Evolutionary conservation across 495 filamentous ascomycete genomes (phyloP), one percentile per base, ranked within the genome.

Genomic region (Lasiosphaeris hirsuta): DNA sequence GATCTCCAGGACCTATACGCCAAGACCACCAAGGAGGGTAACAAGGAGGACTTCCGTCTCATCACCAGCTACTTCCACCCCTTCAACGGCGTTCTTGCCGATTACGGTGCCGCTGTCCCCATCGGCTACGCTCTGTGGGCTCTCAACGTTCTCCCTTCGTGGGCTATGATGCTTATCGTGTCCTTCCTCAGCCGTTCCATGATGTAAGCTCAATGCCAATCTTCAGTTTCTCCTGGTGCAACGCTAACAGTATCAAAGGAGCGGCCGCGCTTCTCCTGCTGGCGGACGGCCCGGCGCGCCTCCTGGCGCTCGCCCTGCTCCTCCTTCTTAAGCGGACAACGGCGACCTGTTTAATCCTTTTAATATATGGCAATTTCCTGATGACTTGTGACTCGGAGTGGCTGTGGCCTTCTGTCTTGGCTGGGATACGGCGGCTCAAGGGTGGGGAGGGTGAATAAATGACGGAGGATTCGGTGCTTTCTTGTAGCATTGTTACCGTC

Each of bases 1-100:
- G 80, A 81, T 35, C 75, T 90, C 60, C 79, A 84, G 56, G 69
- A 85, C 59, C 74, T 93, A 35, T 83, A 87, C 60, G 69, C 79
- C 46, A 77, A 84, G 63, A 83, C 88, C 67, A 81, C 68, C 35
- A 88, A 81, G 62, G 77, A 80, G 64, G 69, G 81, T 67, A 81
- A 68, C 35, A 88, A 81, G 62, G 77, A 80, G 64, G 69, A 81
- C 65, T 69, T 75, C 34, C 59, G 76, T 30, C 71, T 78, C 14
- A 87, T 90, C 69, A 86, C 91, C 59, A 88, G 90, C 42, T 74
- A 76, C 40, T 86, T 90, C 69, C 90, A 97, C 72, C 91, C 92
- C 33, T 88, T 89, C 52, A 84, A 92, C 65, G 88, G 91, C 52
- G 73, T 71, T 63, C 68, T 95, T 38, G 87, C 86, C 36, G 66